phyloP scores from a whole-genome alignment of 345 rosid genomes.

The Camelina neglecta region DNA sequence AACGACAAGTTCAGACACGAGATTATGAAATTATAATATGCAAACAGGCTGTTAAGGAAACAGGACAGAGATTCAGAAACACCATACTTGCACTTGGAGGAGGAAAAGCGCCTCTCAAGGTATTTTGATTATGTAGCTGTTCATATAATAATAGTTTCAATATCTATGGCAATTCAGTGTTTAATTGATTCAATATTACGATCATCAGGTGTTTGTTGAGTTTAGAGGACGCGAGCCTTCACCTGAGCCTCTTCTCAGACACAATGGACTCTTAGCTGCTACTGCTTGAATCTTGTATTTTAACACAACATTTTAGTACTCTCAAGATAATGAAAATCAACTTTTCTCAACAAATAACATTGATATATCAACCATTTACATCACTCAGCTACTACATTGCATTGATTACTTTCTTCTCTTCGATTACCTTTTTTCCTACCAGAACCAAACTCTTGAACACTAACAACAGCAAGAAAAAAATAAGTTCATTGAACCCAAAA shows the following conservation, averaged over 20 bases:
- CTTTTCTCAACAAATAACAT: conserved; percentile 27
- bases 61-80: conserved; percentile 75
- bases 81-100: conserved; percentile 95
- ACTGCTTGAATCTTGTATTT: conserved; percentile 36
- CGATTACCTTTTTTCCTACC: conserved; percentile 15
- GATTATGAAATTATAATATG: not conserved
- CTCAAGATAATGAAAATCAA: not conserved
- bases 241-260: conserved; percentile 83
- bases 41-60: conserved; percentile 81
- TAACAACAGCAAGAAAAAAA: not conserved
- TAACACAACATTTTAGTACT: not conserved
- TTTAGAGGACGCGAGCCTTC: conserved; percentile 95
- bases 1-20: not conserved
- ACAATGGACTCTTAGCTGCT: conserved; percentile 73
- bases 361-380: conserved; percentile 31
- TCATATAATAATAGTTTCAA: not conserved
- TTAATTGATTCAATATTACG: not conserved
- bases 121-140: conserved; percentile 36
- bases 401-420: conserved; percentile 12
- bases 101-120: conserved; percentile 84
- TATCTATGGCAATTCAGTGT: not conserved
- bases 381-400: conserved; percentile 18
- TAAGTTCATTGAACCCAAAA: not conserved
- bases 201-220: conserved; percentile 75
- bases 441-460: conserved; percentile 15